Evolutionary conservation across 2,329 filamentous ascomycete genomes (phyloP).

Genomic region (Colletotrichum limetticola): DNA sequence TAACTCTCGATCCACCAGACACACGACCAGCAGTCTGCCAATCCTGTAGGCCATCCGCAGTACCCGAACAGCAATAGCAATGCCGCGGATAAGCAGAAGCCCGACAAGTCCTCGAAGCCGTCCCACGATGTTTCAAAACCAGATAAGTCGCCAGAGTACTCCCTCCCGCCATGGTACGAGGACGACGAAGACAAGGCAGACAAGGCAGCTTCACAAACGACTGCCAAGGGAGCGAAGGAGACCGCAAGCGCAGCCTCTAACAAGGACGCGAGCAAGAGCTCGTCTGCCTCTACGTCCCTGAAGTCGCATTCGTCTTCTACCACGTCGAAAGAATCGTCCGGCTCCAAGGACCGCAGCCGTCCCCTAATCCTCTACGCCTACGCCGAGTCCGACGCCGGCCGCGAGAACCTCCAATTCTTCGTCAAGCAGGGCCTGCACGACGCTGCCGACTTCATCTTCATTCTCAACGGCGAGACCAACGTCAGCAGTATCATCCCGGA

Average conservation of each 20-base stretch:
- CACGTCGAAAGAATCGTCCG: not conserved
- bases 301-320: not conserved
- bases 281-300: not conserved
- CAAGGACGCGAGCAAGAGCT: not conserved
- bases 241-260: not conserved
- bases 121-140: not conserved
- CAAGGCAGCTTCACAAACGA: not conserved
- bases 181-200: not conserved
- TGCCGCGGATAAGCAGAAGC: not conserved
- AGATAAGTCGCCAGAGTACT: not conserved
- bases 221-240: not conserved
- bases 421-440: constrained; percentile 48
- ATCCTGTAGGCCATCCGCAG: not conserved
- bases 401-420: constrained; percentile 49
- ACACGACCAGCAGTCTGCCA: not conserved
- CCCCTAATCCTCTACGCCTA: constrained; percentile 49
- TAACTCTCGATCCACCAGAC: not conserved
- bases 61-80: not conserved
- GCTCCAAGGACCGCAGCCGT: constrained; percentile 19
- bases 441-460: constrained; percentile 52
- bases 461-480: constrained; percentile 48
- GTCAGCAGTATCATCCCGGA: constrained; percentile 40
- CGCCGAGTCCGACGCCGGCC: constrained; percentile 45
- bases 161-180: constrained; percentile 19
- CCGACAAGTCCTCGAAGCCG: constrained; percentile 1